Base-by-base conservation (phyloP, 371 early-diverging fungal species). In the Mortierella sp. region DNA sequence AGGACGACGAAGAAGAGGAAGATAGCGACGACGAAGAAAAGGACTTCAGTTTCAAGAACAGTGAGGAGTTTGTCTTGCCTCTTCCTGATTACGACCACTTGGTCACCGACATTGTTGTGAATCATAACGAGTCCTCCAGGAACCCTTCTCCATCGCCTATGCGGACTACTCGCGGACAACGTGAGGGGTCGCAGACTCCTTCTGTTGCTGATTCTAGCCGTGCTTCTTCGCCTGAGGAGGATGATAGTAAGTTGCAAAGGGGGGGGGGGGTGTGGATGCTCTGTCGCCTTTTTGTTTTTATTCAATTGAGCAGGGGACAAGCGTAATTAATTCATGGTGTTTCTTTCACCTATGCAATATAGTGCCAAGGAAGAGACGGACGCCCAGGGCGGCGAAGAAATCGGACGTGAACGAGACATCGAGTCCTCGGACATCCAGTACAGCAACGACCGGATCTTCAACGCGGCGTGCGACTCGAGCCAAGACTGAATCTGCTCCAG, bases 171-270 rank as follows among this genome's bases (percentile, higher is more conserved):
- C 82, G 82, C n/a, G 81, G 73, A 9, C 88, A 90, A 59, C 79
- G 91, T 53, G 92, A 91, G 24, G 79, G 88, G 24, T 95, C 93
- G 10, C 91, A 90, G 28, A 86, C 91, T 59, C 92, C 88, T 9
- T 94, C 90, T 51, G 89, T 82, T 44, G 89, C 87, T 76, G 87
- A 87, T 82, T 89, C 90, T 28, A 86, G 88, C 72, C 86, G 86
- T 40, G 88, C 95, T 73, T 91, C 96, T 64, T 88, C 92, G 69
- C 90, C 93, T 54, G 90, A 92, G 72, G 90, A 91, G 79, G 91
- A 94, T 88, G 91, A 91, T 83, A 87, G 92, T 90, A 89, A 76
- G 55, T 44, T n/a, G n/a, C n/a, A n/a, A n/a, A n/a, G n/a, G n/a
- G n/a, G n/a, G n/a, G n/a, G n/a, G n/a, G n/a, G n/a, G n/a, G n/a